Conservation (phyloP, 257 asterid genomes). For the Orobanche coerulescens region DNA sequence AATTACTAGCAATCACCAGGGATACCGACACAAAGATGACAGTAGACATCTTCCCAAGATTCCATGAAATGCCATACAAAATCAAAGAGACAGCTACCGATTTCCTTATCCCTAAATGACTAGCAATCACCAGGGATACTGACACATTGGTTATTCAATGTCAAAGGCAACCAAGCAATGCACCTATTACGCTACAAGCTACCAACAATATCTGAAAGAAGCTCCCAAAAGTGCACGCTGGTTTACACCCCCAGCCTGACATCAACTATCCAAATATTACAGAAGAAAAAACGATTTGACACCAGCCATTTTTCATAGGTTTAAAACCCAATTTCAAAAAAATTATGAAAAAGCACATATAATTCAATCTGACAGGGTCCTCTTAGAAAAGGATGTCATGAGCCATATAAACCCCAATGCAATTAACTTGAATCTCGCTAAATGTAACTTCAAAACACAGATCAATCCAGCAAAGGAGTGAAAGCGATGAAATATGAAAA, state of each 20-base stretch:
- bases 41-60: neutral
- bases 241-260: neutral
- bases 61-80: neutral
- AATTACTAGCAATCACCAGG: neutral
- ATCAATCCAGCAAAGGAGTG: neutral
- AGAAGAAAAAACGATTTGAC: neutral
- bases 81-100: neutral
- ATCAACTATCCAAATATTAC: neutral
- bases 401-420: conserved; percentile 1
- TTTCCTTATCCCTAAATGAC: neutral
- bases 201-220: neutral
- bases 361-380: conserved; percentile 1
- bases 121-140: neutral
- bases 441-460: neutral
- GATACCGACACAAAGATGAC: neutral
- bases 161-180: neutral
- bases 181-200: neutral
- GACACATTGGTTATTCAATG: neutral
- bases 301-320: neutral
- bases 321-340: neutral
- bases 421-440: conserved; percentile 3
- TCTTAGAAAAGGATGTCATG: neutral
- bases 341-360: neutral
- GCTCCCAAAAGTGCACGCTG: neutral
- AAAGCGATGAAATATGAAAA: too few relatives aligned